A percentile compares a stretch with the other conserved stretches of the same genome.
These are phyloP conservation scores for Agapanthus africanus DNA, from an alignment of 106 monocot genomes.

Conservation along the genomic window DNA sequence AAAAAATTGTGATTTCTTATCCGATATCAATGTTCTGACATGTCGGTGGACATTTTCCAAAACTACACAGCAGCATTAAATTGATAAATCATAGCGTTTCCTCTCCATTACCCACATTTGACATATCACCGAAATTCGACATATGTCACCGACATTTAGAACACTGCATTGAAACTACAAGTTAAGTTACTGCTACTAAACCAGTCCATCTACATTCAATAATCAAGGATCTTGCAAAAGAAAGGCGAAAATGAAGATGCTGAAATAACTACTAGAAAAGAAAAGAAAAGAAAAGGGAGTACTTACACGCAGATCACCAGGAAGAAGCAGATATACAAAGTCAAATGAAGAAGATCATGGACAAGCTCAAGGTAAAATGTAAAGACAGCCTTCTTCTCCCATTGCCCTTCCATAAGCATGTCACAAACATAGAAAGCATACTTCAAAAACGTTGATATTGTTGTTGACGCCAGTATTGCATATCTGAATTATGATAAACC, in stretches of 20 bases:
- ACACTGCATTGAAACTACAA: no score
- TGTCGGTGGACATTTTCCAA: no score
- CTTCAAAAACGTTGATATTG: conserved; percentile 74
- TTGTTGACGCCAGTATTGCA: conserved; percentile 80
- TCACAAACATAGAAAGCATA: conserved; percentile 82
- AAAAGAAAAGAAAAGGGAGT: background rate
- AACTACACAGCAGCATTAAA: no score
- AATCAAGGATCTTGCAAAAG: no score
- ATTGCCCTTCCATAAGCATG: conserved; percentile 96
- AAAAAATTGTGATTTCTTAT: no score
- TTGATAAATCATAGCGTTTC: no score
- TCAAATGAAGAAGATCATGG: conserved; percentile 81
- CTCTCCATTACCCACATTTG: no score
- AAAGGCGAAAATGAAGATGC: no score
- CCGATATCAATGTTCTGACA: no score
- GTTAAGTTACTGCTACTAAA: background rate
- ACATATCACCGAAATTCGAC: no score
- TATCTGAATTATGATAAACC: conserved; percentile 43
- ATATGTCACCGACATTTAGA: no score
- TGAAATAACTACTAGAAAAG: no score
- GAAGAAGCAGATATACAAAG: conserved; percentile 86
- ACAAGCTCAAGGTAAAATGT: conserved; percentile 92
- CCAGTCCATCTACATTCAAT: background rate
- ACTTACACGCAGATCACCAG: conserved; percentile 84
- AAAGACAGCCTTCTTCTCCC: conserved; percentile 89